A percentile compares a stretch with the other conserved stretches of the same genome.
These are phyloP conservation scores for Babesia divergens DNA, from an alignment of 169 alveolate genomes.

Conservation along the genomic window DNA sequence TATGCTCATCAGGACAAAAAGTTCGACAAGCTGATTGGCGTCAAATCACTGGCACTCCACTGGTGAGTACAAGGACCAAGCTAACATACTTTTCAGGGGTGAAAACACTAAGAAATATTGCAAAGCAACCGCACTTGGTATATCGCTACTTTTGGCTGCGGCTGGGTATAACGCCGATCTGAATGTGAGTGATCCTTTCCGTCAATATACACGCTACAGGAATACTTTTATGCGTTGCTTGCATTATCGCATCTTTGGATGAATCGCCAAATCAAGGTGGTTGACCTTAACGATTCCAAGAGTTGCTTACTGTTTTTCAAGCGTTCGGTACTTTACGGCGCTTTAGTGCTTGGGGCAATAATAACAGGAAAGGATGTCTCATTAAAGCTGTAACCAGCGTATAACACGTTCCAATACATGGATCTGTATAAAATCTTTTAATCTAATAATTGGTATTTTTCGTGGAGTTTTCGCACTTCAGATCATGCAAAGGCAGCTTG, in stretches of 20 bases:
- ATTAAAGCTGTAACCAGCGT: neutral
- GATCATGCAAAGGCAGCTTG: neutral
- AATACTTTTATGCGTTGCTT: conserved; percentile 15
- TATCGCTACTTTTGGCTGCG: conserved; percentile 46
- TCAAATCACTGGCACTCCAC: conserved; percentile 88
- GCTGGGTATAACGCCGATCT: conserved; percentile 51
- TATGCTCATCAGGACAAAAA: conserved; percentile 92
- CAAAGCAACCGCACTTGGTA: conserved; percentile 2
- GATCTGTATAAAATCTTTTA: neutral
- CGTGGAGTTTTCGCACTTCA: neutral
- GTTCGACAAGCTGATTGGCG: conserved; percentile 82
- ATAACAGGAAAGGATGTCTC: conserved; percentile 18
- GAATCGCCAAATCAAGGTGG: conserved; percentile 26
- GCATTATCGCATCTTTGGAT: conserved; percentile 59
- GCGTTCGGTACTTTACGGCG: conserved; percentile 40
- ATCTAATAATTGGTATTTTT: neutral
- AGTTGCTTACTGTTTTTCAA: conserved; percentile 50
- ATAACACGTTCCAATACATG: neutral
- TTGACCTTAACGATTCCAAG: conserved; percentile 36
- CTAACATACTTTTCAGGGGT: conserved; percentile 64
- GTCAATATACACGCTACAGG: neutral
- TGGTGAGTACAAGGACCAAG: conserved; percentile 71
- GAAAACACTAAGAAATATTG: conserved; percentile 45
- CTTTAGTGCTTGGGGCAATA: conserved; percentile 35
- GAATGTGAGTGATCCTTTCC: neutral